Evolutionary conservation across 345 rosid genomes (phyloP).

Genomic region (Eucalyptus melliodora): DNA sequence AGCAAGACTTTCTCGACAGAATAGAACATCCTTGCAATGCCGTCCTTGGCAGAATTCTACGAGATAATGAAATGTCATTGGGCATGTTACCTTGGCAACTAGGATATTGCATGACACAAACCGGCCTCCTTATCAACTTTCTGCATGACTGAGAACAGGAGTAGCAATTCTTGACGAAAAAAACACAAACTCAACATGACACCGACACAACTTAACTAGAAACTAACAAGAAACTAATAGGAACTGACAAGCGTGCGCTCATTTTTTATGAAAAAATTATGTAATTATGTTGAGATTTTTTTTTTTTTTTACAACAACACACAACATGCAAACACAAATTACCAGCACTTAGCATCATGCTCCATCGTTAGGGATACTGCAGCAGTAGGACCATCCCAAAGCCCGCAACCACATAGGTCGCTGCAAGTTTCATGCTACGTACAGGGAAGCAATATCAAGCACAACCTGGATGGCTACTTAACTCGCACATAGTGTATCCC

Average conservation of each 20-base stretch:
- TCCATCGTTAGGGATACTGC: not conserved
- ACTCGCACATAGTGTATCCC: not conserved
- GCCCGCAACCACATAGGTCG: not conserved
- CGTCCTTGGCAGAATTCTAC: not conserved
- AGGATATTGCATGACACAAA: not conserved
- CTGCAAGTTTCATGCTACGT: not conserved
- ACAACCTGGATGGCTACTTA: not conserved
- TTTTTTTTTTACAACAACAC: not conserved
- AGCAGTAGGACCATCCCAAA: not conserved
- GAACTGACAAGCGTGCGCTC: not conserved
- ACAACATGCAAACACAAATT: not conserved
- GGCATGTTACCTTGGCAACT: not conserved
- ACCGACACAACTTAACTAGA: not conserved
- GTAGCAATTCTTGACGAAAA: not conserved
- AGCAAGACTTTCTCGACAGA: not conserved
- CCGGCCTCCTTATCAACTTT: not conserved
- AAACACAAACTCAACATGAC: not conserved
- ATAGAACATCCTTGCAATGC: not conserved
- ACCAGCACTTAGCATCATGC: not conserved
- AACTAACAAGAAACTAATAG: not conserved
- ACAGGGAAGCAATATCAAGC: not conserved
- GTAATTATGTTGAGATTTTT: not conserved
- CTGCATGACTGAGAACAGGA: not conserved
- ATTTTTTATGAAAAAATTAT: not conserved
- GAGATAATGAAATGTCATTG: not conserved